These are phyloP conservation scores for Capronia epimyces DNA, from an alignment of 2,329 filamentous ascomycete genomes.

Conservation along the genomic window DNA sequence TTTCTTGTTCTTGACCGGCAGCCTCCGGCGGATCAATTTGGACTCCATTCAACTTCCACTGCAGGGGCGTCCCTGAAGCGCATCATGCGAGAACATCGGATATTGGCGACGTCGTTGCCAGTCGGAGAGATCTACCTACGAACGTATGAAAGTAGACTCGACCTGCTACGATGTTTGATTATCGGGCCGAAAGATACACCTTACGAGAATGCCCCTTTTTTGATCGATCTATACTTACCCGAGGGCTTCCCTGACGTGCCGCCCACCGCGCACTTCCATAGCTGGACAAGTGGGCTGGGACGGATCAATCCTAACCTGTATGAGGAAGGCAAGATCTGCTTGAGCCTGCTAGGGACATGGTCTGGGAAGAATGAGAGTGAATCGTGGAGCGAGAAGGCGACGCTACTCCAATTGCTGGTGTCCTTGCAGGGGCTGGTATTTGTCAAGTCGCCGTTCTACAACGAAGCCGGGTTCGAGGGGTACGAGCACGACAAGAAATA, in stretches of 20 bases:
- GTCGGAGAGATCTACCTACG: slow-evolving; percentile 51
- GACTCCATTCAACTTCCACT: slow-evolving; percentile 32
- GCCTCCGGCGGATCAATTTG: slow-evolving; percentile 42
- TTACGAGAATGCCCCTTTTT: slow-evolving; percentile 56
- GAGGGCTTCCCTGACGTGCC: slow-evolving; percentile 48
- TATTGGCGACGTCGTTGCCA: slow-evolving; percentile 51
- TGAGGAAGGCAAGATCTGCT: slow-evolving; percentile 58
- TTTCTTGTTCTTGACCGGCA: slow-evolving; percentile 41
- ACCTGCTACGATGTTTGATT: slow-evolving; percentile 55
- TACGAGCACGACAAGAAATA: slow-evolving; percentile 45
- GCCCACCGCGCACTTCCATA: slow-evolving; percentile 55
- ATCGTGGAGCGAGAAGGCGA: slow-evolving; percentile 51
- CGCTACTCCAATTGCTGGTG: slow-evolving; percentile 54
- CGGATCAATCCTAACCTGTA: slow-evolving; percentile 59
- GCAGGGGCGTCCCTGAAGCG: slow-evolving; percentile 40
- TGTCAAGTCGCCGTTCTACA: slow-evolving; percentile 58
- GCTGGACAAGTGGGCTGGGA: slow-evolving; percentile 50
- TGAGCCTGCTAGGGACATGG: slow-evolving; percentile 57
- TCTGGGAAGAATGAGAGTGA: slow-evolving; percentile 49
- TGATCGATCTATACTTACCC: slow-evolving; percentile 54
- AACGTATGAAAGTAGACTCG: slow-evolving; percentile 55
- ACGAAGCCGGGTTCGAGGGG: slow-evolving; percentile 58
- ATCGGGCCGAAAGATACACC: slow-evolving; percentile 56
- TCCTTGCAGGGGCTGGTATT: slow-evolving; percentile 54
- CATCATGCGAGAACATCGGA: slow-evolving; percentile 54